phyloP scores from a whole-genome alignment of 2,329 filamentous ascomycete species.

The Beauveria scarabaeidicola region DNA sequence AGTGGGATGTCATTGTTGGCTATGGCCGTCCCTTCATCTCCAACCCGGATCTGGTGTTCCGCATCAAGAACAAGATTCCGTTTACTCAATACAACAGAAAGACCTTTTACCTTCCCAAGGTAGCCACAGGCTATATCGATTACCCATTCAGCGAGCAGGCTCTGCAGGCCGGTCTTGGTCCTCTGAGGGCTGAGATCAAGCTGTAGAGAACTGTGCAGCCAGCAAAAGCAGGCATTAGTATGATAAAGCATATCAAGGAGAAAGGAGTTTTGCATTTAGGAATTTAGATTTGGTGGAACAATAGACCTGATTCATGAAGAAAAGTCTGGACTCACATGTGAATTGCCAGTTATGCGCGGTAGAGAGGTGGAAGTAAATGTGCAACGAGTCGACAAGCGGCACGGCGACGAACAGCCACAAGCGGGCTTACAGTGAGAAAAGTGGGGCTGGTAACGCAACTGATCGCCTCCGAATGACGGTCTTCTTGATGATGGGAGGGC shows the following conservation, averaged over 20 bases:
- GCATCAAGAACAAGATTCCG: slow-evolving; percentile 17
- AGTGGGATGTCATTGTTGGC: slow-evolving; percentile 22
- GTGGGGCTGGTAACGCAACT: not conserved
- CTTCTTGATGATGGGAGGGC: not conserved
- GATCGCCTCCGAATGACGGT: not conserved
- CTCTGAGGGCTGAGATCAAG: not conserved
- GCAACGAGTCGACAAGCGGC: not conserved
- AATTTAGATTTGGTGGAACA: not conserved
- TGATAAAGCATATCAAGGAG: not conserved
- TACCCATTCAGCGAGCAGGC: slow-evolving; percentile 5
- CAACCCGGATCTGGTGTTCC: slow-evolving; percentile 22
- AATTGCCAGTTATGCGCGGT: too few relatives aligned
- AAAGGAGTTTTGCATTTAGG: not conserved
- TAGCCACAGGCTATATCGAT: slow-evolving; percentile 1
- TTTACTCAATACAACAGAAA: slow-evolving; percentile 19
- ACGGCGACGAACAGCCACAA: not conserved
- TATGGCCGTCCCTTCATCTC: slow-evolving; percentile 22
- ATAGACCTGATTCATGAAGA: not conserved
- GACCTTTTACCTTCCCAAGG: slow-evolving; percentile 18
- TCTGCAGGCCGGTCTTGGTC: not conserved
- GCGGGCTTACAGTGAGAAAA: not conserved
- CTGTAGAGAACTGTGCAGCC: not conserved
- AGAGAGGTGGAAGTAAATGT: too few relatives aligned
- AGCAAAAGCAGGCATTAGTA: not conserved
- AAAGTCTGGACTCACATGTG: not conserved